phyloP scores from a whole-genome alignment of 176 grass and related monocot species.

The Aegilops bicornis region DNA sequence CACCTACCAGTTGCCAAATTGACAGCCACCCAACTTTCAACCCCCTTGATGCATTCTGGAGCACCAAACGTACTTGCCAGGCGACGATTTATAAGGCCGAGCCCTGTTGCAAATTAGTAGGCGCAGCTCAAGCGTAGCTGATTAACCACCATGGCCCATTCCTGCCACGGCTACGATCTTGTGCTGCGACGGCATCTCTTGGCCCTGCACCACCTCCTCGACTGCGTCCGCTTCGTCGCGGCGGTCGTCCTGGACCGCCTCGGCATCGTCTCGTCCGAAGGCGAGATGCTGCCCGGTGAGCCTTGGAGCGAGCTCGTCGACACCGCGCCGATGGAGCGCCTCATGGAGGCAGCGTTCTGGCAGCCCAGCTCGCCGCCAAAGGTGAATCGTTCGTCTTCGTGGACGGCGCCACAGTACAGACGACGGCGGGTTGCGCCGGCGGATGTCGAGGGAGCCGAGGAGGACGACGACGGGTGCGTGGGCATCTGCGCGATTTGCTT shows the following conservation, averaged over 20 bases:
- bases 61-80: not conserved
- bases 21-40: not conserved
- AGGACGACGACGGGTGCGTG: not conserved
- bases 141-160: not conserved
- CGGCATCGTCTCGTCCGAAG: conserved; percentile 26
- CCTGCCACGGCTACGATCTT: conserved; percentile 17
- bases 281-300: conserved; percentile 17
- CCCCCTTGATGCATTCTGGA: not conserved
- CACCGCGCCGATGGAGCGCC: conserved; percentile 6
- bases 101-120: not conserved
- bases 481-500: conserved; percentile 48
- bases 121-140: not conserved
- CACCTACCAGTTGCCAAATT: not conserved
- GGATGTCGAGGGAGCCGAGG: not conserved
- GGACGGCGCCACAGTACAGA: not conserved
- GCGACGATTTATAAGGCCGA: conserved; percentile 19
- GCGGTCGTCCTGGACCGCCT: conserved; percentile 38
- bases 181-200: conserved; percentile 6
- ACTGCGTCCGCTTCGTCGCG: conserved; percentile 29
- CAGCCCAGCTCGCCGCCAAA: not conserved
- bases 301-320: not conserved
- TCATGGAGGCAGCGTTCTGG: conserved; percentile 17
- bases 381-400: not conserved
- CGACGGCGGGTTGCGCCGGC: not conserved
- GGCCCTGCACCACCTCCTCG: conserved; percentile 21